Evolutionary conservation across 257 asterid genomes (phyloP), one percentile per base, ranked within the genome.

Genomic region (Jacaranda copaia): DNA sequence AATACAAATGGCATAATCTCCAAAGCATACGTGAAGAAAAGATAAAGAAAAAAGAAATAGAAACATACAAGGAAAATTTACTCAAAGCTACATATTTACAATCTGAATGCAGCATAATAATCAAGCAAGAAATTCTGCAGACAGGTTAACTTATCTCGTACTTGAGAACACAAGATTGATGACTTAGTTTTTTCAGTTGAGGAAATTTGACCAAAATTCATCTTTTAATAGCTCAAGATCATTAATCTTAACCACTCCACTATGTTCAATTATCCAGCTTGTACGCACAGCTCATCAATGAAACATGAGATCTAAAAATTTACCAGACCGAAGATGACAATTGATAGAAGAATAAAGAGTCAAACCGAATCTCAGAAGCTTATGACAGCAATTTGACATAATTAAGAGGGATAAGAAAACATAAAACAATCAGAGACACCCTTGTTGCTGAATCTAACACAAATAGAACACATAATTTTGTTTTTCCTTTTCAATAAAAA

Each of bases 301-400:
- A 68, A 60, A 83, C 12, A 58, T 63, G 87, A 81, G 87, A 83
- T 85, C 87, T 85, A 60, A 61, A 77, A 38, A 56, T 53, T 39
- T 43, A 70, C 72, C 48, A 51, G 4, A 60, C 65, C 55, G 64
- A 42, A 67, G 18, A 66, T n/a, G 69, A 63, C 8, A 49, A 51
- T 8, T 25, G 32, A 77, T 40, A 36, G 65, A 72, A 59, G 3
- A 77, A 10, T 18, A 52, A 40, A 53, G 12, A 68, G 40, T 77
- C 68, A 62, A 69, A 40, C 42, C 77, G 53, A 38, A 40, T 13
- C 5, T 25, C 40, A 74, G 72, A 38, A 53, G 57, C 60, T 38
- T 38, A 73, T 19, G 39, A 42, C 48, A 70, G n/a, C 66, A 55
- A 16, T 55, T 72, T 14, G 20, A 56, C 40, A 67, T 39, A 63